phyloP scores from a whole-genome alignment of 768 basidiomycete genomes.

The Albatrellus ellisii region DNA sequence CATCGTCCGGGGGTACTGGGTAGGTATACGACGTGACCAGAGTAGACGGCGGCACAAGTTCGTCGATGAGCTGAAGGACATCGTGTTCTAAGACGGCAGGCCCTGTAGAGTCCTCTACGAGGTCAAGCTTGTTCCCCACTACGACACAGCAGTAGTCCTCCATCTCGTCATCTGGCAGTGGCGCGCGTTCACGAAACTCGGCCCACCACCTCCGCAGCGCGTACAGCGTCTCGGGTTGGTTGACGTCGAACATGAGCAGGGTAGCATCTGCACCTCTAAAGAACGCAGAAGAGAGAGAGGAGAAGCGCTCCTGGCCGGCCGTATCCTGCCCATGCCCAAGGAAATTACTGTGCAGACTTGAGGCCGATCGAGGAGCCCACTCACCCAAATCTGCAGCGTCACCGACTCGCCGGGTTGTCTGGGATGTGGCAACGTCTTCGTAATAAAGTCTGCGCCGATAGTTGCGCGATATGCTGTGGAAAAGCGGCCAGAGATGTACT shows the following conservation, averaged over 20 bases:
- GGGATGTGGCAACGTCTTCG: slow-evolving; percentile 57
- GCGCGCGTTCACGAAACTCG: slow-evolving; percentile 57
- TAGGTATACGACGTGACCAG: slow-evolving; percentile 5
- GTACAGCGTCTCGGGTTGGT: slow-evolving; percentile 43
- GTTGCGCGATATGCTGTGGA: slow-evolving; percentile 71
- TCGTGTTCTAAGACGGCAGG: slow-evolving; percentile 25
- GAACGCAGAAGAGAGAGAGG: slow-evolving; percentile 68
- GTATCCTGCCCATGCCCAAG: slow-evolving; percentile 44
- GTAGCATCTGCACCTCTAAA: slow-evolving; percentile 80
- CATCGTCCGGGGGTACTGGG: slow-evolving; percentile 4
- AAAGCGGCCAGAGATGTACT: slow-evolving; percentile 72
- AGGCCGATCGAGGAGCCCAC: slow-evolving; percentile 10
- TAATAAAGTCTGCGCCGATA: slow-evolving; percentile 83
- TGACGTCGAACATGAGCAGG: slow-evolving; percentile 72
- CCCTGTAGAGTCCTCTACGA: slow-evolving; percentile 17
- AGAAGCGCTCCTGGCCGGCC: slow-evolving; percentile 82
- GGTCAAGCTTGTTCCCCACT: slow-evolving; percentile 65
- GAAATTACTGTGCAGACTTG: not conserved
- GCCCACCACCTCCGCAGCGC: slow-evolving; percentile 65
- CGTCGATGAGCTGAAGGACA: slow-evolving; percentile 40
- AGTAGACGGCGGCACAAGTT: slow-evolving; percentile 26
- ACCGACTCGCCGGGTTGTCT: slow-evolving; percentile 39
- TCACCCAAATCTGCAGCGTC: slow-evolving; percentile 58
- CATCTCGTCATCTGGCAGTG: slow-evolving; percentile 48
- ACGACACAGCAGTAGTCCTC: slow-evolving; percentile 60